phyloP scores from a whole-genome alignment of 305 asterid genomes.

The Salvia sclarea region DNA sequence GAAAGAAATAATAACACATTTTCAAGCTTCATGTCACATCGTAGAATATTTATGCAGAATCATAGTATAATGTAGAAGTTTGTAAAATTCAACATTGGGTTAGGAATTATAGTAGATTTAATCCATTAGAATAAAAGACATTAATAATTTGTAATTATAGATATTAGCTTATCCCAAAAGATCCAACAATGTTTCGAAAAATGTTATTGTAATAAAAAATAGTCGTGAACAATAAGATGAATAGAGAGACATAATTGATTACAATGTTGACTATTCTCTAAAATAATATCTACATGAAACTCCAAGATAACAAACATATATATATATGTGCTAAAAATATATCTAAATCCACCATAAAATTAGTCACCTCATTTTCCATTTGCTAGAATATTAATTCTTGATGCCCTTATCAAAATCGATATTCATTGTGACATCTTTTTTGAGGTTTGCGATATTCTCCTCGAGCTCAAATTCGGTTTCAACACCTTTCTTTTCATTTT shows the following conservation, averaged over 20 bases:
- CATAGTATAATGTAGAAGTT: no score
- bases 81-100: no score
- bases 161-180: no score
- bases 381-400: slow-evolving; percentile 1
- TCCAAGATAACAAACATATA: neutral
- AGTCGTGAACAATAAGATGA: neutral
- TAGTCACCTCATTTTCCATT: slow-evolving; percentile 8
- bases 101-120: no score
- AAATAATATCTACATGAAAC: neutral
- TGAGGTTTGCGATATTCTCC: neutral
- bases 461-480: slow-evolving; percentile 19
- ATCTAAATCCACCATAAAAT: neutral
- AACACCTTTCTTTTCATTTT: slow-evolving; percentile 12
- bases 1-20: no score
- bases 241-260: neutral
- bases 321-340: neutral
- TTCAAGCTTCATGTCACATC: no score
- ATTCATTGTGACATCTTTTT: slow-evolving; percentile 22
- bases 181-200: no score
- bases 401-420: neutral
- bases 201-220: neutral
- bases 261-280: neutral
- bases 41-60: no score
- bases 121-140: no score
- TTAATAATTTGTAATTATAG: no score